A percentile compares a stretch with the other conserved stretches of the same genome.
These are phyloP conservation scores for Phaseolus coccineus DNA, from an alignment of 331 rosid genomes.

Conservation along the genomic window DNA sequence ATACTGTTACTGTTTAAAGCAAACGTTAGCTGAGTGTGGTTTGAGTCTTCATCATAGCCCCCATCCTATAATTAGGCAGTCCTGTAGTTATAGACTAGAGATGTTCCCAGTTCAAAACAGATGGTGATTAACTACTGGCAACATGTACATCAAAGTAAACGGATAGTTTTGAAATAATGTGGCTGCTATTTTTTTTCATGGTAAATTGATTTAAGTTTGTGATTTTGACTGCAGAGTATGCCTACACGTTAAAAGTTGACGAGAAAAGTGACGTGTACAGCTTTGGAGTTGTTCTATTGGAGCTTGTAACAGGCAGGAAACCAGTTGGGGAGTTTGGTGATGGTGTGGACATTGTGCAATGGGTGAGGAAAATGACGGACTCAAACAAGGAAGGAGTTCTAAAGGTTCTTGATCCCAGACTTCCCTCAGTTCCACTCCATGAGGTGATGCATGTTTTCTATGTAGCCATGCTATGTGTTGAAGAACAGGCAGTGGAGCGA, in stretches of 20 bases:
- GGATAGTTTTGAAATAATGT: slow-evolving; percentile 17
- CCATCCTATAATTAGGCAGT: slow-evolving; percentile 12
- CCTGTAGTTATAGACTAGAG: neutral
- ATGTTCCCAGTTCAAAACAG: slow-evolving; percentile 20
- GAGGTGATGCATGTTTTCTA: slow-evolving; percentile 94
- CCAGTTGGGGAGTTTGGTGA: slow-evolving; percentile 86
- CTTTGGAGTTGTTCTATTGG: slow-evolving; percentile 91
- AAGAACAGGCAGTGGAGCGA: slow-evolving; percentile 88
- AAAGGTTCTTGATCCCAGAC: slow-evolving; percentile 84
- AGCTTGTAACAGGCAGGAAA: slow-evolving; percentile 85
- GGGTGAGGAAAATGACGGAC: slow-evolving; percentile 87
- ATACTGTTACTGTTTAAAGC: slow-evolving; percentile 39
- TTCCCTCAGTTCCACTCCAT: slow-evolving; percentile 84
- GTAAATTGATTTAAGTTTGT: slow-evolving; percentile 33
- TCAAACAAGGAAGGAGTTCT: slow-evolving; percentile 83
- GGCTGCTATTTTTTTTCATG: neutral
- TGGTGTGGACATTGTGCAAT: slow-evolving; percentile 90
- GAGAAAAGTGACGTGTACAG: slow-evolving; percentile 97
- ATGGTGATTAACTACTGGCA: slow-evolving; percentile 13
- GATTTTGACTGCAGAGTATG: slow-evolving; percentile 72
- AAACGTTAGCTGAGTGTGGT: slow-evolving; percentile 39
- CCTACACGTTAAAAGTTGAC: slow-evolving; percentile 87
- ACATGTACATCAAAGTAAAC: neutral
- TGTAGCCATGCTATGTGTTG: slow-evolving; percentile 93
- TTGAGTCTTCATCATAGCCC: slow-evolving; percentile 44